Conservation (phyloP, 768 basidiomycete species). For the Suillus luteus region DNA sequence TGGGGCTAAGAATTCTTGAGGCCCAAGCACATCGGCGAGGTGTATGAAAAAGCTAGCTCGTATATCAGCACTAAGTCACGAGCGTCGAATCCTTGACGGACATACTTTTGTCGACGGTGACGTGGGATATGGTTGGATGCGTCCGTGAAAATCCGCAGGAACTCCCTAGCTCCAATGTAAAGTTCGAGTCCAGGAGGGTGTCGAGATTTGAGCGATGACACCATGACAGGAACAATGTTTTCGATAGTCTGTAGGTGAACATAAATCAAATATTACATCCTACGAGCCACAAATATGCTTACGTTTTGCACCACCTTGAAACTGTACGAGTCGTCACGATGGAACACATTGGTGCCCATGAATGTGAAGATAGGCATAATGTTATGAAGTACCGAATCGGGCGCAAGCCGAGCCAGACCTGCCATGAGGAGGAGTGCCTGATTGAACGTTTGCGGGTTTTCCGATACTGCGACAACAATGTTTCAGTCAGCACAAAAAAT, state of each 20-base stretch:
- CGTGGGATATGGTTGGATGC: constrained; percentile 90
- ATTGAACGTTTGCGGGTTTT: constrained; percentile 93
- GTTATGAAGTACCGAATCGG: constrained; percentile 90
- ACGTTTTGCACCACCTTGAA: constrained; percentile 95
- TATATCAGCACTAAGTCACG: constrained; percentile 14
- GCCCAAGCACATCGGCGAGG: constrained; percentile 79
- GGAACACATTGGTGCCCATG: constrained; percentile 98
- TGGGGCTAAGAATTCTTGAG: constrained; percentile 78
- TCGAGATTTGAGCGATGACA: constrained; percentile 66
- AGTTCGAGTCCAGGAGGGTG: constrained; percentile 58
- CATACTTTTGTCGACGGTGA: constrained; percentile 86
- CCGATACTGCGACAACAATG: constrained; percentile 55
- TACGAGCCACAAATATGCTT: constrained; percentile 12
- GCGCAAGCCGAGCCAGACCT: constrained; percentile 77
- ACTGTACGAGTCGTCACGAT: constrained; percentile 93
- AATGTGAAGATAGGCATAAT: constrained; percentile 99
- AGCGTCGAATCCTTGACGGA: constrained; percentile 13
- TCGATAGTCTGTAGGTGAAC: constrained; percentile 71
- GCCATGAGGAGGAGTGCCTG: constrained; percentile 89
- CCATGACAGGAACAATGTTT: constrained; percentile 92
- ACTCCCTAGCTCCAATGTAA: constrained; percentile 71
- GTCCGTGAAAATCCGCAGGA: constrained; percentile 91
- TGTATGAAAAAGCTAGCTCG: constrained; percentile 80
- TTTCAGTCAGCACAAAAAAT: constrained; percentile 9
- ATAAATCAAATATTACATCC: neutral